phyloP scores from a whole-genome alignment of 2,329 filamentous ascomycete genomes.

The Neonectria hederae region DNA sequence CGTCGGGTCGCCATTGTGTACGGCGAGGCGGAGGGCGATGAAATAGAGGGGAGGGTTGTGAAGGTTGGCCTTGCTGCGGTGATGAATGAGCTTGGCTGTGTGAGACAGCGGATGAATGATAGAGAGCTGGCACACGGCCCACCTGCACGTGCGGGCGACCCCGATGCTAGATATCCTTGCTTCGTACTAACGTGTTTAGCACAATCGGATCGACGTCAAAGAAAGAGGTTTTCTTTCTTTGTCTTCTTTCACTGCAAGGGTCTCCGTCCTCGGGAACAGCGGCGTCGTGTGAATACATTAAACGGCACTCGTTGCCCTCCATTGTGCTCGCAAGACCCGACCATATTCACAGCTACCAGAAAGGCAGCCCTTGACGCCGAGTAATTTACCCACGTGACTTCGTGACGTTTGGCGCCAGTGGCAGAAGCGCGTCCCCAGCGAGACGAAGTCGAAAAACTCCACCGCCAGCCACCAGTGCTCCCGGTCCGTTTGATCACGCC shows the following conservation, averaged over 20 bases:
- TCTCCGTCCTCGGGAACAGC: not conserved
- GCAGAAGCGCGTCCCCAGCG: conserved; percentile 29
- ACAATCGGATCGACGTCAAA: not conserved
- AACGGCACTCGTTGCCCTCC: not conserved
- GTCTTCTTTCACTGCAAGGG: not conserved
- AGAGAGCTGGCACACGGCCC: conserved; percentile 27
- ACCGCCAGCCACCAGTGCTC: conserved; percentile 18
- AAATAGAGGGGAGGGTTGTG: conserved; percentile 17
- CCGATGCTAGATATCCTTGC: not conserved
- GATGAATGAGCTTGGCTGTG: conserved; percentile 17
- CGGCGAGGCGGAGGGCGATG: conserved; percentile 16
- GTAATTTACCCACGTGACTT: conserved; percentile 35
- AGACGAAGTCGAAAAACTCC: conserved; percentile 30
- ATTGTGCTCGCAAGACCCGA: not conserved
- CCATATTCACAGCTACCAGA: not conserved
- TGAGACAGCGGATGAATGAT: conserved; percentile 16
- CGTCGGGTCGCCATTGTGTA: conserved; percentile 74
- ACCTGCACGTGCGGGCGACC: conserved; percentile 37
- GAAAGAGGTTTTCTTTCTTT: not conserved
- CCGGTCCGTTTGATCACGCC: conserved; percentile 15
- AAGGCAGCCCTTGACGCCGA: conserved; percentile 11
- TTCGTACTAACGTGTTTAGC: not conserved
- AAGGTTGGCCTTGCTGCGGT: conserved; percentile 10
- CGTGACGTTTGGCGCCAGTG: conserved; percentile 34
- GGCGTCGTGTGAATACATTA: not conserved